phyloP scores from a whole-genome alignment of 306 rosid genomes.

The Morella rubra region DNA sequence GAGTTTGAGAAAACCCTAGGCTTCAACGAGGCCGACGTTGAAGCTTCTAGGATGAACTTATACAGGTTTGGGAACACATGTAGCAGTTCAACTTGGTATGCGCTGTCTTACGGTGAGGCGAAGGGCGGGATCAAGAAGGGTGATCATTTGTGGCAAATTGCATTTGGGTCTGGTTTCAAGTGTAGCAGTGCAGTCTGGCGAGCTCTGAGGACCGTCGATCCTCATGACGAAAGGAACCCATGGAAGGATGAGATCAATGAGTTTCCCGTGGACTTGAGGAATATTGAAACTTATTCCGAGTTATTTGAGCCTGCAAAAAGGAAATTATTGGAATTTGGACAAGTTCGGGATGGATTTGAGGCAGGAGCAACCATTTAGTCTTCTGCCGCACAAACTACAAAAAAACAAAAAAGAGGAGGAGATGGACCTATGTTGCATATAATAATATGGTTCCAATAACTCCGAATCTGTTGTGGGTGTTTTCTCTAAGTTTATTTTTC shows the following conservation, averaged over 20 bases:
- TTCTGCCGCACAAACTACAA: too few relatives aligned
- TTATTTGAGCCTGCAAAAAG: background rate
- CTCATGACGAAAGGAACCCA: background rate
- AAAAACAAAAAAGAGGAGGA: too few relatives aligned
- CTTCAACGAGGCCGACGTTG: background rate
- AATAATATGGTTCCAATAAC: too few relatives aligned
- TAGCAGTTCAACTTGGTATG: background rate
- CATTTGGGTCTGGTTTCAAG: background rate
- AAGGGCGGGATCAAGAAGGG: background rate
- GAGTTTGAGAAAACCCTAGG: constrained; percentile 1
- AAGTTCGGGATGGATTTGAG: background rate
- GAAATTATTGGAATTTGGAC: background rate
- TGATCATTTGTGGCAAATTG: background rate
- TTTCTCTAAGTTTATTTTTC: too few relatives aligned
- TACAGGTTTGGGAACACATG: background rate
- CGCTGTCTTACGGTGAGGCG: background rate
- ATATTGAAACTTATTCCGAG: background rate
- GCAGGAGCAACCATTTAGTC: too few relatives aligned
- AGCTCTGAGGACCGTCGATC: background rate
- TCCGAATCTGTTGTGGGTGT: too few relatives aligned
- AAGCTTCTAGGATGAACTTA: constrained; percentile 4
- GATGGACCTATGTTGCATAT: too few relatives aligned
- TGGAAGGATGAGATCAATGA: background rate
- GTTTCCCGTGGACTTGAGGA: background rate
- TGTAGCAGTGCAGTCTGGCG: background rate